Conservation (phyloP, 208 protist species). For the Acanthamoeba healyi region DNA sequence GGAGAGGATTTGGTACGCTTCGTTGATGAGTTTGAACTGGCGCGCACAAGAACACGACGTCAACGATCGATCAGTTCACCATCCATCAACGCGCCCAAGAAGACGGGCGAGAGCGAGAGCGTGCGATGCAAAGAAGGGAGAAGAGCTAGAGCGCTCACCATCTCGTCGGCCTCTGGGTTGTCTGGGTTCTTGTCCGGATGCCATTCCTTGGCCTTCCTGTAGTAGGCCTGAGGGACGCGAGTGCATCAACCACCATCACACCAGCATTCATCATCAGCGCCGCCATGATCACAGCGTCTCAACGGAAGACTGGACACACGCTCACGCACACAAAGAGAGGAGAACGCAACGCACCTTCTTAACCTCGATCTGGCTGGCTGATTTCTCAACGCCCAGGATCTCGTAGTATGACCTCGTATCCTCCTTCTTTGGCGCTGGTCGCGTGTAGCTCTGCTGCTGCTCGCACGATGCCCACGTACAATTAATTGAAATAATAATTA, state of each 20-base stretch:
- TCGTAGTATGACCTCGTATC: conserved; percentile 56
- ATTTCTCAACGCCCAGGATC: conserved; percentile 78
- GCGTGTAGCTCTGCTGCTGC: background rate
- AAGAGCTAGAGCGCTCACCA: background rate
- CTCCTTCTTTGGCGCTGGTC: background rate
- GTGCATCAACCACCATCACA: background rate
- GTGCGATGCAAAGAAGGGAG: background rate
- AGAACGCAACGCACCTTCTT: conserved; percentile 79
- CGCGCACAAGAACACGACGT: background rate
- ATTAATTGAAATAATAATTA: background rate
- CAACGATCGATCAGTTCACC: background rate
- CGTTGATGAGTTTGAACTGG: conserved; percentile 82
- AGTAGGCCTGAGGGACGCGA: conserved; percentile 77
- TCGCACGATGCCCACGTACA: background rate
- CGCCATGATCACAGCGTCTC: too few species aligned
- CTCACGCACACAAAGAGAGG: background rate
- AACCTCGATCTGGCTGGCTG: conserved; percentile 76
- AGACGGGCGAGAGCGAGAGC: too few species aligned
- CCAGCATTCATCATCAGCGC: too few species aligned
- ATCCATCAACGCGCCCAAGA: too few species aligned
- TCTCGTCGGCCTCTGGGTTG: conserved; percentile 75
- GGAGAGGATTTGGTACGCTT: conserved; percentile 81
- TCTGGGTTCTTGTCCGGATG: conserved; percentile 84
- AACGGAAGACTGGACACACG: too few species aligned
- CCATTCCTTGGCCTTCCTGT: conserved; percentile 63